Base-by-base conservation (phyloP, 305 asterid species). In the Fraxinus ornus region DNA sequence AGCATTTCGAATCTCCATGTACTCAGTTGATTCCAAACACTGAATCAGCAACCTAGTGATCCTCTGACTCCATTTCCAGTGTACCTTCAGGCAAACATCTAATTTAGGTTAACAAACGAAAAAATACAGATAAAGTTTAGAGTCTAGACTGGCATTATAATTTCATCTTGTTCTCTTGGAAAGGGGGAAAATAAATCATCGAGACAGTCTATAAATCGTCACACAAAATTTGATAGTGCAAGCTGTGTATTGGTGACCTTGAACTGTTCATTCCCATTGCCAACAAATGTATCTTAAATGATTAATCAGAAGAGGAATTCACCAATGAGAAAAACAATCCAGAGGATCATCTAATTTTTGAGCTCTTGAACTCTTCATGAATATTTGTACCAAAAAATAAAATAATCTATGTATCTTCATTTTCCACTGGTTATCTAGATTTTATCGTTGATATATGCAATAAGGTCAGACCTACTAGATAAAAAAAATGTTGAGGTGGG, bases 1-100 rank as follows among this genome's bases (percentile, higher is more conserved):
- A 68, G 98, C 97, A 88, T 97, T 97, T 47, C 99, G 92, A 80
- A 97, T 97, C 88, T 97, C 99, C 99, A 97, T 97, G 86, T 94
- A 97, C 87, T 97, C 99, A 22, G 89, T 17, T 78, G 99, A 97
- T 87, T 97, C 99, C 91, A 97, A 90, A 86, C 99, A 97, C 87
- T 97, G 99, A 83, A 95, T 97, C 84, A 97, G 90, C 82, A 94
- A 86, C 91, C 93, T 93, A 44, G 99, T 97, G 86, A 97, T 94
- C 86, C 98, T 91, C 85, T 97, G 99, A 90, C 98, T 97, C 99
- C 99, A 97, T 81, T 97, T 97, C 98, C 98, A 97, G 86, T 97
- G 99, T 83, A 97, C 98, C 99, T 97, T 86, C 78, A 80, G 83
- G 79, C 80, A 86, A 84, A 84, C 79, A 70, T 4, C 41, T 26